Base-by-base conservation (phyloP, 352 stramenopile genomes). In the Globisporangium acanthophoron region DNA sequence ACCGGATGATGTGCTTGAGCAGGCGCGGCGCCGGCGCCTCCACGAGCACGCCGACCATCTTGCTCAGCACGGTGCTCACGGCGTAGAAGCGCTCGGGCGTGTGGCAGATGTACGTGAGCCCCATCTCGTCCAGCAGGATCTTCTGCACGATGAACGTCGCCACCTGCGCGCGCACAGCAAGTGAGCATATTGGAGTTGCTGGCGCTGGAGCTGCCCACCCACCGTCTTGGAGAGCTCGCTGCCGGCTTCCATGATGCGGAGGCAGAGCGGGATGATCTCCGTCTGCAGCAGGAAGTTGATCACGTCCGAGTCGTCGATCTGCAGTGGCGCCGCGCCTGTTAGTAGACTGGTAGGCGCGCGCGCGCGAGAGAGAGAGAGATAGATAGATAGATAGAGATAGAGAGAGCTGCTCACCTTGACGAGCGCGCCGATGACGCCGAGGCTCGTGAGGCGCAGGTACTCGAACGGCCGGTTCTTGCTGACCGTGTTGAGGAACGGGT, bases 141-240 rank as follows among this genome's bases (percentile, higher is more conserved):
- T 99, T 99, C 74, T 99, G 96, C 43, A 99, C 96, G 56, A 99
- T 99, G 69, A 99, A 99, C 2, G 97, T 99, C 9, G 97, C 97
- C n/a, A 99, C 88, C 70, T 80, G 54, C 11, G 29, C 24, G 24
- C 24, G 24, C 24, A 27, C 24, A 27, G 24, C 24, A 27, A 27
- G 24, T 27, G 24, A 27, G 24, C 24, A 27, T 27, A 27, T 27
- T 27, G 24, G 24, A 27, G 24, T 27, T 20, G 44, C 18, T 29
- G n/a, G 37, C 11, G 37, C 37, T 3, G 2, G 37, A 39, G 33
- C 6, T 11, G 62, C 9, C 21, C 18, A 54, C 62, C n/a, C 43
- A 89, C 92, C 4, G 97, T 99, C 74, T 99, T 99, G 68, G 82
- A 97, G 18, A 99, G 79, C 67, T 99, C 97, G 58, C 86, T 97